Base-by-base conservation (phyloP, 306 rosid genomes). In the Cucurbita pepo region DNA sequence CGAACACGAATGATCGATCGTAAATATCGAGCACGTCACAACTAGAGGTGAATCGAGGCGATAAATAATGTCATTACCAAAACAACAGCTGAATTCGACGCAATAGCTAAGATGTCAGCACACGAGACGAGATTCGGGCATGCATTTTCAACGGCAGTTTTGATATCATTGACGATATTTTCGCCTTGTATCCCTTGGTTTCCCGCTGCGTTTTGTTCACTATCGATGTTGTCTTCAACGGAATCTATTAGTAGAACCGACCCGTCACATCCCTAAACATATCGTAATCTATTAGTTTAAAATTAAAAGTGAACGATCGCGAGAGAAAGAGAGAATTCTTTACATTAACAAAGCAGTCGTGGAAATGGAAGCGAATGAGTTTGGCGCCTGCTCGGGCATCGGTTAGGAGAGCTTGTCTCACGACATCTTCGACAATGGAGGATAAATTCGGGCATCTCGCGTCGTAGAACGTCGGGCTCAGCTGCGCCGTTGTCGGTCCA, bases 91-190 rank as follows among this genome's bases (percentile, higher is more conserved):
- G 84, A 79, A 82, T 91, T 82, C 0, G 97, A 82, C 0, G 95
- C 97, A 69, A 91, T 80, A 2, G 91, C 91, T 18, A 88, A 81
- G 82, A 91, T 80, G 76, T 91, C 97, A 71, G 95, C 92, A 30
- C 95, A 91, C 14, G 92, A 88, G 2, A 91, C 96, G 3, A 85
- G 48, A 10, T 83, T 82, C 3, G 86, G 78, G 67, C 97, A 91
- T 11, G 89, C 82, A 67, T 56, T 91, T 70, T 88, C 97, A 4
- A 88, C 30, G 9, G 91, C 83, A 1, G 80, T 77, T 60, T 91
- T 91, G 72, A 91, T 91, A 80, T 58, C 81, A 56, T 85, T 92
- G 4, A 91, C 85, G 0, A 91, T 82, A n/a, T 18, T 77, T 53
- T 80, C 82, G 4, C 95, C 97, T 8, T 91, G 58, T 18, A 19